Evolutionary conservation across 352 stramenopile species (phyloP), one percentile per base, ranked within the genome.

Genomic region (Globisporangium spiculum): DNA sequence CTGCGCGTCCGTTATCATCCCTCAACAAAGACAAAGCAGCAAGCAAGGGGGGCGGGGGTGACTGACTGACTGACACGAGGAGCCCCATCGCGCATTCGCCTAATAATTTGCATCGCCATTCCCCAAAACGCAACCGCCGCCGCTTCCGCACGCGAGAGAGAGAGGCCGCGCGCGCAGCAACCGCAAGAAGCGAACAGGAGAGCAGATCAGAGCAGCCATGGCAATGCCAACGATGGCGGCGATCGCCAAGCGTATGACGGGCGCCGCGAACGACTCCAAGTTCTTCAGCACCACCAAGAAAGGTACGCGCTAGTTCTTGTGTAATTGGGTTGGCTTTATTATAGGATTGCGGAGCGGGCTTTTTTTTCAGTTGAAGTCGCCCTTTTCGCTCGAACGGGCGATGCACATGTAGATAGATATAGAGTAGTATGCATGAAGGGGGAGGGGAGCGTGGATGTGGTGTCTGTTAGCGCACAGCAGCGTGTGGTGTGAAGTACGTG

Each of bases 271-370:
- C 69, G 97, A 99, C 83, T 98, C 90, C 75, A 97, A 98, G 67
- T 99, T 99, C 86, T 99, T 99, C 77, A 99, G 95, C 68, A 99
- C 97, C 46, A 98, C 97, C 44, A 99, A 99, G 83, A 99, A 99
- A 84, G 97, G 84, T 81, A 46, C 34, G 24, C 27, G 10, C 6
- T 32, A 4, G 30, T 32, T 32, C 30, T 12, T 20, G 6, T 46
- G 18, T 59, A 52, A 9, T 30, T 16, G 24, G n/a, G 26, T 6
- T 67, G 32, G 18, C 10, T 48, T 44, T 54, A 20, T 36, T 26
- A 12, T 18, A 7, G 27, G 27, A 60, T 36, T 44, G 27, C 8
- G 44, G 18, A 0, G 44, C 6, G 44, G 44, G 44, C 18, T 52
- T 32, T 4, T 32, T 32, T 32, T 52, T 24, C 44, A 24, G 44